Percentiles rank a stretch among this genome's conserved stretches.
Conservation (phyloP, 495 filamentous ascomycete species). For the Daldinia grandis region DNA sequence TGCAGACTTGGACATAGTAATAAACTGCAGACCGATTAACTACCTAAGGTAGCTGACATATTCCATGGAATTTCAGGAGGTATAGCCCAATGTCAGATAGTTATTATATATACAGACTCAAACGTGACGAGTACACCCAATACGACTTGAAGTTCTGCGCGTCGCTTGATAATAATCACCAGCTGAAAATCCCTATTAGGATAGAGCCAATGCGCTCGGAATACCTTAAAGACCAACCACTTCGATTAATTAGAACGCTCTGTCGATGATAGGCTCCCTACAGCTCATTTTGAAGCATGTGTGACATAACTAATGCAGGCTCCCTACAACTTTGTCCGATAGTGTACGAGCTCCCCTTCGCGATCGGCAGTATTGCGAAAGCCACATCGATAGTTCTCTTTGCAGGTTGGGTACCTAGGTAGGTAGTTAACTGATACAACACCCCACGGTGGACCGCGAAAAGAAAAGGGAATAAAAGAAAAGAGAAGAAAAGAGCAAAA, state of each 20-base stretch:
- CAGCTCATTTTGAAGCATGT: not conserved
- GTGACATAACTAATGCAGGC: not conserved
- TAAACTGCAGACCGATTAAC: not conserved
- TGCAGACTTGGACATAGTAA: not conserved
- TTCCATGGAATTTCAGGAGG: not conserved
- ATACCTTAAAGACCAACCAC: not conserved
- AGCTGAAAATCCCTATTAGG: not conserved
- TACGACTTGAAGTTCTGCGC: not conserved
- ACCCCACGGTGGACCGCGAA: constrained; percentile 13
- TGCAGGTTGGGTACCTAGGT: no score
- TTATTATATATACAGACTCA: not conserved
- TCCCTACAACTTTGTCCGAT: constrained; percentile 22
- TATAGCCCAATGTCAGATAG: not conserved
- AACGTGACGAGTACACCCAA: not conserved
- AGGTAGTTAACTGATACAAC: constrained; percentile 21
- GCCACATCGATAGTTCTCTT: constrained; percentile 27
- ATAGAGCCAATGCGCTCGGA: not conserved
- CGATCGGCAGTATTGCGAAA: constrained; percentile 23
- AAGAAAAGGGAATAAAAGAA: constrained; percentile 3
- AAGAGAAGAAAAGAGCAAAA: not conserved
- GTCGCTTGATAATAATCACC: not conserved
- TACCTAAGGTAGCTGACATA: no score
- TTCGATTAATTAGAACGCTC: not conserved
- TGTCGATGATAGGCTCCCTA: not conserved
- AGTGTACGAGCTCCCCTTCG: constrained; percentile 27